Conservation (phyloP, 768 basidiomycete species). For the Termitomyces sp. region DNA sequence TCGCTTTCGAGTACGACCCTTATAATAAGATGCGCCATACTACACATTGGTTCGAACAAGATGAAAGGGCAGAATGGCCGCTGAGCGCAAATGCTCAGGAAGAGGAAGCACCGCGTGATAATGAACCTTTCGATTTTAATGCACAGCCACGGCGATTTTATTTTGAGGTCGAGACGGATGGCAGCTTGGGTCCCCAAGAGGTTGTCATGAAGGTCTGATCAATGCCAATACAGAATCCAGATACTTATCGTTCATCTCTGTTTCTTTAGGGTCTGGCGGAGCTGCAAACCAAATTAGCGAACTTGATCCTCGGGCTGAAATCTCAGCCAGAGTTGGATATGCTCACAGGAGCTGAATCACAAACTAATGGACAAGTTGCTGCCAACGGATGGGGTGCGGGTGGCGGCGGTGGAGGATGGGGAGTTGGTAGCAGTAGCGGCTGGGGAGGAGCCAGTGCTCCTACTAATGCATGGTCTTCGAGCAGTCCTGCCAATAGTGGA, state of each 20-base stretch:
- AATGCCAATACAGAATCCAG: not conserved
- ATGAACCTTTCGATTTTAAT: constrained; percentile 81
- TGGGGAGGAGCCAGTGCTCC: constrained; percentile 23
- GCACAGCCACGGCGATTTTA: constrained; percentile 91
- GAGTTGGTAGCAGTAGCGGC: constrained; percentile 6
- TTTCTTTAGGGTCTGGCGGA: constrained; percentile 63
- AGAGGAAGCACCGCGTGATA: constrained; percentile 76
- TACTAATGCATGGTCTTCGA: constrained; percentile 17
- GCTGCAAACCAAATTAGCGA: constrained; percentile 76
- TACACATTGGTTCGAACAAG: constrained; percentile 87
- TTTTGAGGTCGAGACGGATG: constrained; percentile 91
- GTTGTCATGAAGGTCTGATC: constrained; percentile 72
- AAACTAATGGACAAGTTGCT: constrained; percentile 22
- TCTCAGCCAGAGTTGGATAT: constrained; percentile 52
- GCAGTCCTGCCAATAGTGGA: constrained; percentile 17
- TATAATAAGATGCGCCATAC: constrained; percentile 97
- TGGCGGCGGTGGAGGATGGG: constrained; percentile 14
- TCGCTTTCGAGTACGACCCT: constrained; percentile 97
- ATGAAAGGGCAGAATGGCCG: constrained; percentile 86
- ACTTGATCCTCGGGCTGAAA: constrained; percentile 72
- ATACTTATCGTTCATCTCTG: not conserved
- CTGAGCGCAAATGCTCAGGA: constrained; percentile 79
- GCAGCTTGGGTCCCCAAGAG: constrained; percentile 83
- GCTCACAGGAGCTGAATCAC: constrained; percentile 34
- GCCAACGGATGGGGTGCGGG: constrained; percentile 13